Conservation (phyloP, 345 rosid species). For the Durio zibethinus region DNA sequence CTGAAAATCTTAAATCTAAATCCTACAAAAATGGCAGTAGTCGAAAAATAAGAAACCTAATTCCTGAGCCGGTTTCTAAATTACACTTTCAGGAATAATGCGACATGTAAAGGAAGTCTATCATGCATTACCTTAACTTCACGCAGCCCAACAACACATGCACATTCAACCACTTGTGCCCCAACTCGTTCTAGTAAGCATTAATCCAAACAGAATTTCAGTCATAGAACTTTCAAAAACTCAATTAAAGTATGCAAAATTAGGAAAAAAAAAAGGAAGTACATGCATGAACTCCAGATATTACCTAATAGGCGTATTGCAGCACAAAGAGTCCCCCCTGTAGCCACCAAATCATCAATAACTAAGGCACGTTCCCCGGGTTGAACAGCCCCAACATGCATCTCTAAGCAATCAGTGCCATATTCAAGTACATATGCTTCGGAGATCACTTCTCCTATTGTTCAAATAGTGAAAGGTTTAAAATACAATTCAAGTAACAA, state of each 20-base stretch:
- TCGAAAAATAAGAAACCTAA: neutral
- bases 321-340: slow-evolving; percentile 84
- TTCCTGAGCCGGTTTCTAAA: neutral
- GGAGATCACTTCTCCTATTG: slow-evolving; percentile 63
- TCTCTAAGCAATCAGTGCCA: slow-evolving; percentile 78
- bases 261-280: neutral
- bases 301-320: slow-evolving; percentile 76
- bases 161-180: slow-evolving; percentile 69
- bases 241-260: neutral
- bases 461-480: slow-evolving; percentile 1
- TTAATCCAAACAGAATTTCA: neutral
- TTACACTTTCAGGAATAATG: neutral
- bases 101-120: neutral
- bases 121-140: slow-evolving; percentile 51
- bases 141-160: slow-evolving; percentile 75
- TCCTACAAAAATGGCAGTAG: neutral
- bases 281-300: neutral
- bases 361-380: slow-evolving; percentile 63
- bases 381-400: slow-evolving; percentile 76
- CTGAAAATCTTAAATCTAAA: neutral
- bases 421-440: slow-evolving; percentile 78
- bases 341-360: slow-evolving; percentile 84
- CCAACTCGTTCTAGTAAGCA: slow-evolving; percentile 50
- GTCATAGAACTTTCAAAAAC: neutral
- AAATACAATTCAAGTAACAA: neutral